Evolutionary conservation across 345 rosid species (phyloP).

Genomic region (Odontarrhena argentea): DNA sequence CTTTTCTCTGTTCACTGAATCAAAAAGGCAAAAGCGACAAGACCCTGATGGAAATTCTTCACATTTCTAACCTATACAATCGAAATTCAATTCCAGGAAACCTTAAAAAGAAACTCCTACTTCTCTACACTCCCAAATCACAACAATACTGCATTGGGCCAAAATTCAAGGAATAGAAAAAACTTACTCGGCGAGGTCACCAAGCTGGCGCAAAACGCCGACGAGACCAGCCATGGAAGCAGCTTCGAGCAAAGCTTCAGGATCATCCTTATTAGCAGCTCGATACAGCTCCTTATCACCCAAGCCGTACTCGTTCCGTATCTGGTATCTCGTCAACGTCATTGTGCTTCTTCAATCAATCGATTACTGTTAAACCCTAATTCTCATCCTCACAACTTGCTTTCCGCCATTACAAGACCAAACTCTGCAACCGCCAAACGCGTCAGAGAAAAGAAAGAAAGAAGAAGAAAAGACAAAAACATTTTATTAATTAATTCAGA

Average conservation of each 20-base stretch:
- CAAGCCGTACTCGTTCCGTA: slow-evolving; percentile 78
- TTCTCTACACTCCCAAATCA: slow-evolving; percentile 1
- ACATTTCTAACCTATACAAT: too few relatives aligned
- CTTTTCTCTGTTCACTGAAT: background rate
- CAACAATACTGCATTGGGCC: background rate
- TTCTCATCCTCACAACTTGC: slow-evolving; percentile 5
- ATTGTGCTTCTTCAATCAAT: slow-evolving; percentile 37
- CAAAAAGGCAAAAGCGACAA: background rate
- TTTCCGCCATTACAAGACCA: slow-evolving; percentile 12
- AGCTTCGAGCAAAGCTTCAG: slow-evolving; percentile 83
- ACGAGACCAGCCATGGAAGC: slow-evolving; percentile 96
- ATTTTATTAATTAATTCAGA: background rate
- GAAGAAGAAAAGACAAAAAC: background rate
- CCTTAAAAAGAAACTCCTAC: background rate
- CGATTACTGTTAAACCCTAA: background rate
- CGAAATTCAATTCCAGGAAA: background rate
- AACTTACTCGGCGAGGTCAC: slow-evolving; percentile 93
- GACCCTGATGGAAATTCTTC: background rate
- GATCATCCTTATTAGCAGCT: slow-evolving; percentile 73
- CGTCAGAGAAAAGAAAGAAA: background rate
- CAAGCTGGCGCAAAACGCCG: slow-evolving; percentile 95
- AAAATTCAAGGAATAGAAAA: background rate
- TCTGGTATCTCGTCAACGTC: slow-evolving; percentile 83
- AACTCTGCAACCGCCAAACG: slow-evolving; percentile 14
- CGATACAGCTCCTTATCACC: slow-evolving; percentile 77